Evolutionary conservation across 768 basidiomycete genomes (phyloP).

Genomic region (Podaxis pistillaris): DNA sequence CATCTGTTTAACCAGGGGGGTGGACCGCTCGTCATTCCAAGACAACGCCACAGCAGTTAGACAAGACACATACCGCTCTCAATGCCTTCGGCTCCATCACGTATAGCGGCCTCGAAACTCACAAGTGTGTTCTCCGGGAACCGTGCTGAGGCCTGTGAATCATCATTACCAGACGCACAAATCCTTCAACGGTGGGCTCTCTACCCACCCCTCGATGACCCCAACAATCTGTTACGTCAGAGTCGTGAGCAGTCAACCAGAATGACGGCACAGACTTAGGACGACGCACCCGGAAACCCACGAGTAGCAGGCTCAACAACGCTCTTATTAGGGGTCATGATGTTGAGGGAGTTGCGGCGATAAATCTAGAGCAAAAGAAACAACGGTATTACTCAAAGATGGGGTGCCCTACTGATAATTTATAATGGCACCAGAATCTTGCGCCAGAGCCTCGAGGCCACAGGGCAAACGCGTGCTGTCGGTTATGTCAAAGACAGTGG

Average conservation of each 20-base stretch:
- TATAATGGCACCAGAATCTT: neutral
- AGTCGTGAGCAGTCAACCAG: neutral
- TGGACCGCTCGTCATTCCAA: slow-evolving; percentile 53
- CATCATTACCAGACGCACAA: neutral
- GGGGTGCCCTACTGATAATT: neutral
- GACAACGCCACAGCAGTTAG: slow-evolving; percentile 25
- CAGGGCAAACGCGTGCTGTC: neutral
- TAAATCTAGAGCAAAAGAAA: neutral
- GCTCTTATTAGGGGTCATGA: neutral
- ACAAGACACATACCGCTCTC: slow-evolving; percentile 83
- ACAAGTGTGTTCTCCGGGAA: slow-evolving; percentile 95
- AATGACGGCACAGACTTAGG: neutral
- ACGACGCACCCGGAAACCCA: slow-evolving; percentile 29
- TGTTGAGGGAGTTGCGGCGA: neutral
- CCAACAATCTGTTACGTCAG: slow-evolving; percentile 62
- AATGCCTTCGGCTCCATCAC: slow-evolving; percentile 93
- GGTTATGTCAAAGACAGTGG: neutral
- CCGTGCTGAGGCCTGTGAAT: slow-evolving; percentile 72
- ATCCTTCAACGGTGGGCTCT: too few relatives aligned
- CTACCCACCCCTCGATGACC: slow-evolving; percentile 46
- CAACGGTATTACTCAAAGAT: neutral
- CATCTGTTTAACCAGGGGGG: slow-evolving; percentile 58
- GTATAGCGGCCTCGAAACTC: slow-evolving; percentile 92
- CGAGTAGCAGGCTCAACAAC: neutral
- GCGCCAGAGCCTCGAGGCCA: neutral